A percentile compares a stretch with the other conserved stretches of the same genome.
These are phyloP conservation scores for Pyrenochaeta sp. DNA, from an alignment of 2,329 filamentous ascomycete species.

Conservation along the genomic window DNA sequence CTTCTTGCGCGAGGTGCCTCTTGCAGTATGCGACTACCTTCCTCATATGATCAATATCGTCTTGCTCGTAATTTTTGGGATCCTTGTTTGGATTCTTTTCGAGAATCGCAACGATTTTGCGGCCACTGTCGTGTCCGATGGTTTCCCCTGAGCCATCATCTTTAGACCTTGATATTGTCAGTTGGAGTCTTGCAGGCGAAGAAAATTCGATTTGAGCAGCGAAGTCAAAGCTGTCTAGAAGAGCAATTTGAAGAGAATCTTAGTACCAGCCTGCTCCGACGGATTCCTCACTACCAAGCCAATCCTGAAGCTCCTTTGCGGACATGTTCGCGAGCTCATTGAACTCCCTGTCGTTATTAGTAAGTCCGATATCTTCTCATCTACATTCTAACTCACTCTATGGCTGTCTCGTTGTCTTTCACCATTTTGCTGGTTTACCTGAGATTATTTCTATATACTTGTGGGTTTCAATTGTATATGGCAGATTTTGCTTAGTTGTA, in stretches of 20 bases:
- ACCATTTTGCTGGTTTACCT: slow-evolving; percentile 51
- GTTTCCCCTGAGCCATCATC: slow-evolving; percentile 65
- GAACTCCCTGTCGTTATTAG: slow-evolving; percentile 59
- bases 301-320: slow-evolving; percentile 66
- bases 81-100: slow-evolving; percentile 68
- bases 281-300: slow-evolving; percentile 68
- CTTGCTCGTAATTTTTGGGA: slow-evolving; percentile 64
- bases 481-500: neutral
- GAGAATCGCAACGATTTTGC: slow-evolving; percentile 70
- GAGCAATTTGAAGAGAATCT: neutral
- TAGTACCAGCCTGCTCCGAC: slow-evolving; percentile 64
- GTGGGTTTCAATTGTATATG: neutral
- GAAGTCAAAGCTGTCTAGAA: neutral
- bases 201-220: neutral
- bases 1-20: slow-evolving; percentile 71
- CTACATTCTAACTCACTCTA: slow-evolving; percentile 47
- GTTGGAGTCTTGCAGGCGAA: neutral
- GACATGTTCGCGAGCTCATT: slow-evolving; percentile 74
- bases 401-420: slow-evolving; percentile 61
- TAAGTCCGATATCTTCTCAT: neutral
- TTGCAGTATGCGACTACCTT: slow-evolving; percentile 72
- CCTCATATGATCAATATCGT: slow-evolving; percentile 68
- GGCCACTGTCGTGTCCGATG: slow-evolving; percentile 69
- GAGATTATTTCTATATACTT: neutral
- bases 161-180: slow-evolving; percentile 47